These are phyloP conservation scores for Entomortierella chlamydospora DNA, from an alignment of 192 early-diverging fungal genomes.

Conservation along the genomic window DNA sequence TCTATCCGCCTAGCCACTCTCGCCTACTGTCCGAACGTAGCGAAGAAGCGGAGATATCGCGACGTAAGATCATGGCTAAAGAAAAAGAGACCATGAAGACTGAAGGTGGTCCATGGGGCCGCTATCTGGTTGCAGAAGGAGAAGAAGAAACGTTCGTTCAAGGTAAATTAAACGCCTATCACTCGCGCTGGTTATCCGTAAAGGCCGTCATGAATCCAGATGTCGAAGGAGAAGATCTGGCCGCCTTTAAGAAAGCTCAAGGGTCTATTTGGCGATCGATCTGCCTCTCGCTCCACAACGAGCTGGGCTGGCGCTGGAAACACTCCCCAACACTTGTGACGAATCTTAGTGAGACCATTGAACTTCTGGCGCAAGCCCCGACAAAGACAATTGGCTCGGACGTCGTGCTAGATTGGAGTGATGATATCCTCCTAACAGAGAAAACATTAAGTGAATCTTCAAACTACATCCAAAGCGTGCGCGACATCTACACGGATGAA, in stretches of 20 bases:
- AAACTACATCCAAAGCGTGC: conserved; percentile 6
- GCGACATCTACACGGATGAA: background rate
- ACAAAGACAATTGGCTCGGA: conserved; percentile 17
- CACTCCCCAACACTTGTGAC: conserved; percentile 28
- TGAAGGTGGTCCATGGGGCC: conserved; percentile 29
- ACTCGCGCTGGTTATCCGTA: conserved; percentile 31
- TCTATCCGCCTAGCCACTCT: conserved; percentile 2
- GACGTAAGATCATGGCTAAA: conserved; percentile 12
- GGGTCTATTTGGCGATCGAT: conserved; percentile 6
- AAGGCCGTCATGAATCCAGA: conserved; percentile 26
- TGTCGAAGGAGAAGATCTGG: conserved; percentile 16
- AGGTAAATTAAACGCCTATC: conserved; percentile 9
- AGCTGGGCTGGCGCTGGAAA: conserved; percentile 46
- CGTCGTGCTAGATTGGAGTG: conserved; percentile 21
- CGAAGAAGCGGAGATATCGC: conserved; percentile 20
- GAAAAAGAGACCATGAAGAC: conserved; percentile 2
- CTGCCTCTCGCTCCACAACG: background rate
- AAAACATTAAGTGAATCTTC: background rate
- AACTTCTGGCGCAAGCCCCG: conserved; percentile 5
- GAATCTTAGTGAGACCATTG: conserved; percentile 17
- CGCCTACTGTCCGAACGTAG: conserved; percentile 10
- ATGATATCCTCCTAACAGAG: background rate
- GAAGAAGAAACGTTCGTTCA: conserved; percentile 26
- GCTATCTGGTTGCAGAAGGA: conserved; percentile 12
- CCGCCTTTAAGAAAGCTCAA: conserved; percentile 16